These are phyloP conservation scores for Suillus lakei DNA, from an alignment of 768 basidiomycete genomes.

Conservation along the genomic window DNA sequence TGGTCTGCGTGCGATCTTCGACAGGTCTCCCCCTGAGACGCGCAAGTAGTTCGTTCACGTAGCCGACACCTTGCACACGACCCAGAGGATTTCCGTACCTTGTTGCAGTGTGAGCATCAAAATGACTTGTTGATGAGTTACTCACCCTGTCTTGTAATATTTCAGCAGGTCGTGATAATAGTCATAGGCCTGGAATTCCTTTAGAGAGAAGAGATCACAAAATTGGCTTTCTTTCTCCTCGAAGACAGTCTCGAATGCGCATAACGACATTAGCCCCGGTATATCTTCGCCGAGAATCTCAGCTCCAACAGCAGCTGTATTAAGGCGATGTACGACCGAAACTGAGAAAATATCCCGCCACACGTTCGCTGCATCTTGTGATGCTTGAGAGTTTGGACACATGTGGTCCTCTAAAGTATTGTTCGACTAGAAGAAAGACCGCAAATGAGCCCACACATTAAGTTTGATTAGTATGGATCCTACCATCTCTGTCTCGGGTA, in stretches of 20 bases:
- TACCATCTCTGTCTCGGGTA: conserved; percentile 52
- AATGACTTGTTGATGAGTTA: background rate
- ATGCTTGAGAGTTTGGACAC: conserved; percentile 61
- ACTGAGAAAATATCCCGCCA: conserved; percentile 65
- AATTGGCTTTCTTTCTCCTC: conserved; percentile 59
- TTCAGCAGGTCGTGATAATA: conserved; percentile 77
- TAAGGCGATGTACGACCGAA: conserved; percentile 62
- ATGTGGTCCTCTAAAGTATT: conserved; percentile 69
- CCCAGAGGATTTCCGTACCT: conserved; percentile 75
- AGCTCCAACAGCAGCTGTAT: conserved; percentile 64
- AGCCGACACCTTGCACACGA: conserved; percentile 83
- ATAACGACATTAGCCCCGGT: conserved; percentile 68
- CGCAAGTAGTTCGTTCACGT: conserved; percentile 87
- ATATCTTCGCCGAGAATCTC: conserved; percentile 59
- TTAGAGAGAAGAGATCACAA: conserved; percentile 68
- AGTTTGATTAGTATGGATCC: conserved; percentile 19
- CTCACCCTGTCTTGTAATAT: conserved; percentile 78
- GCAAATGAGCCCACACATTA: background rate
- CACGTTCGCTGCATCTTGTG: conserved; percentile 46
- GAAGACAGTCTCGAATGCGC: conserved; percentile 80
- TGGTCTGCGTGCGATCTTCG: conserved; percentile 72
- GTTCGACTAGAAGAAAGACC: conserved; percentile 46
- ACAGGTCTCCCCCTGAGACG: conserved; percentile 71
- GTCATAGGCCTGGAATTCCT: conserved; percentile 71
- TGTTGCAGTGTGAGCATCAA: conserved; percentile 7